Conservation (phyloP, 2,329 filamentous ascomycete genomes). For the Fusarium sp. region DNA sequence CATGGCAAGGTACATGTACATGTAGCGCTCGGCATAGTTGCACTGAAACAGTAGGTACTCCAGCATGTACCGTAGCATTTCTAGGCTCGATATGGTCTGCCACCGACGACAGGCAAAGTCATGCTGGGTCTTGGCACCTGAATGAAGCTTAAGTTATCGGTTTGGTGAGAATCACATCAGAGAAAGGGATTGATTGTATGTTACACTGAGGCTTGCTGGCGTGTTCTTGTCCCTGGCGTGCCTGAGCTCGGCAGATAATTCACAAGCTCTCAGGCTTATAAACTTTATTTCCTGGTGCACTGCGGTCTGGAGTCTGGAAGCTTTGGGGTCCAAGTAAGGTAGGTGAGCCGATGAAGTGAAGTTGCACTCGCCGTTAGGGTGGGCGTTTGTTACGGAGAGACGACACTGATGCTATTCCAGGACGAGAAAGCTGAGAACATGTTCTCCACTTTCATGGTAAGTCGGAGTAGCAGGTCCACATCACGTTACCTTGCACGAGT, state of each 20-base stretch:
- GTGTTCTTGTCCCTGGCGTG: conserved; percentile 38
- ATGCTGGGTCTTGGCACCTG: conserved; percentile 37
- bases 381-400: conserved; percentile 41
- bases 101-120: conserved; percentile 38
- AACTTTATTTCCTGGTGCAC: conserved; percentile 22
- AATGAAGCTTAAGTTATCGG: conserved; percentile 35
- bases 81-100: conserved; percentile 35
- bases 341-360: conserved; percentile 24
- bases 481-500: conserved; percentile 43
- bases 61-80: conserved; percentile 35
- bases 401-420: conserved; percentile 27
- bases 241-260: conserved; percentile 39
- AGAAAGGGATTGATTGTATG: conserved; percentile 8
- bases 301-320: conserved; percentile 16
- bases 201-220: conserved; percentile 40
- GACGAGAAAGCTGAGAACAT: conserved; percentile 14
- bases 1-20: conserved; percentile 21
- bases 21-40: conserved; percentile 26
- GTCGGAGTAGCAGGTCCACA: conserved; percentile 14
- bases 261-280: conserved; percentile 22
- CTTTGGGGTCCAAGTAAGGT: conserved; percentile 13
- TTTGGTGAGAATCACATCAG: conserved; percentile 20
- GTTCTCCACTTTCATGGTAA: conserved; percentile 19
- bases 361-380: conserved; percentile 39
- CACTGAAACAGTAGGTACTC: conserved; percentile 37